Percentiles rank a stretch among this genome's conserved stretches.
These are phyloP conservation scores for Chamaecyparis obtusa DNA, from an alignment of 75 land plant species.

Conservation along the genomic window DNA sequence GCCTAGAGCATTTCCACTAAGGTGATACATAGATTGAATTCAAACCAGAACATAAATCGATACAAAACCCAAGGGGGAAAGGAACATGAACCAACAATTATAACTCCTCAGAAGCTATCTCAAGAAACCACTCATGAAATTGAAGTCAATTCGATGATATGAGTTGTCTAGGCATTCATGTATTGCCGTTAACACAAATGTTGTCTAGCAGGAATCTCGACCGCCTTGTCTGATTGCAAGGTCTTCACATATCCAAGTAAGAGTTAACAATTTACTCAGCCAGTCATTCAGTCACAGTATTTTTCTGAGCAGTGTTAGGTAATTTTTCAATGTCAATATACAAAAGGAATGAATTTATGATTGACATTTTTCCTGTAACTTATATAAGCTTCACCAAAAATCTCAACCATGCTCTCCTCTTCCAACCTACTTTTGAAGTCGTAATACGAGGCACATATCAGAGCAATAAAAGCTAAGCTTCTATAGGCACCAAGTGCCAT, in stretches of 20 bases:
- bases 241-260: no score
- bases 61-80: background rate
- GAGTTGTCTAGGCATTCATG: no score
- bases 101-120: background rate
- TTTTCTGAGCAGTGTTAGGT: no score
- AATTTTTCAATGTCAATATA: conserved; percentile 36
- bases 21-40: background rate
- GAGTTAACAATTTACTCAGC: no score
- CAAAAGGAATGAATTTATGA: conserved; percentile 68
- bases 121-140: background rate
- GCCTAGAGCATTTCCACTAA: background rate
- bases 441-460: conserved; percentile 61
- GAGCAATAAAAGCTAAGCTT: conserved; percentile 41
- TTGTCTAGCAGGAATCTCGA: no score
- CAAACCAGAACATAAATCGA: background rate
- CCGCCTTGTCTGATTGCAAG: no score
- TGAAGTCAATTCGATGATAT: no score
- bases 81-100: background rate
- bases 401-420: conserved; percentile 63
- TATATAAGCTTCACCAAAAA: conserved; percentile 53
- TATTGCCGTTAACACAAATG: no score
- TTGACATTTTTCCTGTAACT: conserved; percentile 57
- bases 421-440: conserved; percentile 69
- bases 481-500: conserved; percentile 64
- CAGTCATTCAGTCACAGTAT: no score